phyloP scores from a whole-genome alignment of 371 early-diverging fungal genomes.

The Mucor ambiguus region DNA sequence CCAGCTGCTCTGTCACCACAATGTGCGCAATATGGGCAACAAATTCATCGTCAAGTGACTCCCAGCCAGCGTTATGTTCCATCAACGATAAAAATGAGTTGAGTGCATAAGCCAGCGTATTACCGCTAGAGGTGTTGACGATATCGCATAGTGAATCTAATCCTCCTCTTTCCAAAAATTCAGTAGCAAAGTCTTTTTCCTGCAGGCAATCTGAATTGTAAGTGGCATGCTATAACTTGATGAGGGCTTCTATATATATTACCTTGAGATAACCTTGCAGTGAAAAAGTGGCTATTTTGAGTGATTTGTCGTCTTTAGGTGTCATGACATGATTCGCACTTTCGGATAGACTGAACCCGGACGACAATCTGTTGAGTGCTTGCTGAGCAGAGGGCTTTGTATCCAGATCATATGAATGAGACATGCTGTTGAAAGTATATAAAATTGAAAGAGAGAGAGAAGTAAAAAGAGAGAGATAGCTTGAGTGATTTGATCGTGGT shows the following conservation, averaged over 20 bases:
- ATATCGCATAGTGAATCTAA: conserved; percentile 63
- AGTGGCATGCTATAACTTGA: background rate
- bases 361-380: conserved; percentile 48
- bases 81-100: conserved; percentile 67
- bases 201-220: conserved; percentile 10
- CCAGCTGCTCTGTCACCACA: conserved; percentile 64
- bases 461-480: no score
- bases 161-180: conserved; percentile 68
- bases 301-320: conserved; percentile 55
- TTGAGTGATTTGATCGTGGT: background rate
- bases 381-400: conserved; percentile 43
- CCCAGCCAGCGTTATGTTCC: conserved; percentile 72
- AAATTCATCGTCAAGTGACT: conserved; percentile 55
- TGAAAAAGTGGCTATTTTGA: conserved; percentile 67
- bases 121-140: conserved; percentile 61
- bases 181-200: conserved; percentile 77
- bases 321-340: conserved; percentile 15
- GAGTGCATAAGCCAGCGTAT: conserved; percentile 75
- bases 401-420: conserved; percentile 34
- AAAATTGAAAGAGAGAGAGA: background rate
- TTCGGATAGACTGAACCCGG: conserved; percentile 32
- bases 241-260: background rate
- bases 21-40: conserved; percentile 60
- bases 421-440: conserved; percentile 6
- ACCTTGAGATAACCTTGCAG: conserved; percentile 72